These are phyloP conservation scores for Zygosaccharomyces bisporus DNA, from an alignment of 805 yeast genomes.

Conservation along the genomic window DNA sequence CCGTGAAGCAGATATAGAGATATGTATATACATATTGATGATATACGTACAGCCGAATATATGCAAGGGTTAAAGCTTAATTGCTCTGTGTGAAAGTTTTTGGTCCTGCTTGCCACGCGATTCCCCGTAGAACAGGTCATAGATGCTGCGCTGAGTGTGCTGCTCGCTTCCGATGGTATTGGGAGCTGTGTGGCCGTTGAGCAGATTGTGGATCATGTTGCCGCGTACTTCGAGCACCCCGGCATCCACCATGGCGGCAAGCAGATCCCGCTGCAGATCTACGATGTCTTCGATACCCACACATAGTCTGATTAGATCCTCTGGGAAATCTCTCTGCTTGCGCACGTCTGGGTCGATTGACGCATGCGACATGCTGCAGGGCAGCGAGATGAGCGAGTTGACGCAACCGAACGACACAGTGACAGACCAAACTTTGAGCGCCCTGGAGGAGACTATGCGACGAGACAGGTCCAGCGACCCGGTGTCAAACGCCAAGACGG, in stretches of 20 bases:
- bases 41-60: no score
- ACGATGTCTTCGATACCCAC: slow-evolving; percentile 83
- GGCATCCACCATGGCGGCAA: slow-evolving; percentile 61
- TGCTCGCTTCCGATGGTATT: slow-evolving; percentile 22
- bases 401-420: slow-evolving; percentile 95
- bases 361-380: slow-evolving; percentile 97
- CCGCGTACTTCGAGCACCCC: slow-evolving; percentile 49
- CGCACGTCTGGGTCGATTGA: slow-evolving; percentile 85
- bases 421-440: slow-evolving; percentile 65
- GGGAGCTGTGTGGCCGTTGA: slow-evolving; percentile 20
- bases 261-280: slow-evolving; percentile 79
- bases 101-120: slow-evolving; percentile 10
- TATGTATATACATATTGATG: neutral
- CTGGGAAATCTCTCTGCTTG: slow-evolving; percentile 85
- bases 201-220: slow-evolving; percentile 23
- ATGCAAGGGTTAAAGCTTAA: slow-evolving; percentile 9
- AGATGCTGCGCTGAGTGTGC: slow-evolving; percentile 18
- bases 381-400: slow-evolving; percentile 86
- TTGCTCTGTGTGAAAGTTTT: slow-evolving; percentile 10
- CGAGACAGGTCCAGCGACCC: slow-evolving; percentile 65
- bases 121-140: slow-evolving; percentile 25
- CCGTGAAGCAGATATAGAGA: neutral
- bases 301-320: slow-evolving; percentile 84
- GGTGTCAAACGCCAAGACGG: slow-evolving; percentile 84
- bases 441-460: slow-evolving; percentile 66